Conservation (phyloP, 495 filamentous ascomycete species). For the Paragyromitra xinjiangensis region DNA sequence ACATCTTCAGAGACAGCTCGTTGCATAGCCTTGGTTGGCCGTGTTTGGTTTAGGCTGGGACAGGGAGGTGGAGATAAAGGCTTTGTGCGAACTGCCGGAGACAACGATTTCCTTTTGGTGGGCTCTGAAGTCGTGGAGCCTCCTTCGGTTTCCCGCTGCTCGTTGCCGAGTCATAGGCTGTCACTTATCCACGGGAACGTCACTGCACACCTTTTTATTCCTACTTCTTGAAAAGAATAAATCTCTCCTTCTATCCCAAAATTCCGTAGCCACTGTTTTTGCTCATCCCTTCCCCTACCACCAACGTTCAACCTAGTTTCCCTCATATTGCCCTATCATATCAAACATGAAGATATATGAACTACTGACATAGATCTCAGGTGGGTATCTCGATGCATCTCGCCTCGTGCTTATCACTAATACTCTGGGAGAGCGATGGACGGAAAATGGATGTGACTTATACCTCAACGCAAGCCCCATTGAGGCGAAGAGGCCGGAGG, state of each 20-base stretch:
- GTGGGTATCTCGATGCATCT: too few species aligned
- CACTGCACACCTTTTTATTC: neutral
- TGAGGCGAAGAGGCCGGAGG: too few species aligned
- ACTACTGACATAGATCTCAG: too few species aligned
- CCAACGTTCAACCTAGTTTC: too few species aligned
- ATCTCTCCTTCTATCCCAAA: neutral
- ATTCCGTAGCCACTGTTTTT: constrained; percentile 21
- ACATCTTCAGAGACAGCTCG: constrained; percentile 26
- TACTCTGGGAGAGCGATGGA: too few species aligned
- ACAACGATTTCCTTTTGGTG: neutral
- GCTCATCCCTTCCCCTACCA: neutral
- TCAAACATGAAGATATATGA: too few species aligned
- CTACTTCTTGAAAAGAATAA: too few species aligned
- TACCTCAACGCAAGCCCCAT: too few species aligned
- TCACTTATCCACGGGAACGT: constrained; percentile 5
- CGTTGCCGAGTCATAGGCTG: constrained; percentile 23
- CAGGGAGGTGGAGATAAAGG: neutral
- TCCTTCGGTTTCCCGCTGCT: constrained; percentile 12
- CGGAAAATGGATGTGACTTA: too few species aligned
- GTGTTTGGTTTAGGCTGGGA: neutral
- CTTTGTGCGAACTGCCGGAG: neutral
- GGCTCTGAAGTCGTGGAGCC: neutral
- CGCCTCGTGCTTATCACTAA: too few species aligned
- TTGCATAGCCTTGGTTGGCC: constrained; percentile 18
- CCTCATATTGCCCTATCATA: too few species aligned